These are phyloP conservation scores for Sporothrix schenckii DNA, from an alignment of 2,329 filamentous ascomycete genomes.

Conservation along the genomic window DNA sequence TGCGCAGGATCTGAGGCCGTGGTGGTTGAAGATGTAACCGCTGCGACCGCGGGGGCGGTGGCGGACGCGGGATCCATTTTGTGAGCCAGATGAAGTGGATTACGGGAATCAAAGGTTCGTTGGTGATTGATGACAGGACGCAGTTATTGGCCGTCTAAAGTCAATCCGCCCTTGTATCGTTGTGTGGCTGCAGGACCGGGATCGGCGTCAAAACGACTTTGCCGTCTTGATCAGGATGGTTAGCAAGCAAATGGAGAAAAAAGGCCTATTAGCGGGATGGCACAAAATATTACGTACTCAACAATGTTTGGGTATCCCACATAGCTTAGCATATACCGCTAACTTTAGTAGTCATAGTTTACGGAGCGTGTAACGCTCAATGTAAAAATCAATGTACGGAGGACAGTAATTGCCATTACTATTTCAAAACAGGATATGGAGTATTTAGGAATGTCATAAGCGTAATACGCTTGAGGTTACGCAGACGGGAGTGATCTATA, in stretches of 20 bases:
- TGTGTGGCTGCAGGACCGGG: not conserved
- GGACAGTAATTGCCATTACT: not conserved
- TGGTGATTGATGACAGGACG: not conserved
- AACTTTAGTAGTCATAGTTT: not conserved
- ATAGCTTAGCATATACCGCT: not conserved
- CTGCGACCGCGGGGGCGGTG: constrained; percentile 1
- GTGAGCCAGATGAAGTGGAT: not conserved
- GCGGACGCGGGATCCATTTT: constrained; percentile 29
- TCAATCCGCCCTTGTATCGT: not conserved
- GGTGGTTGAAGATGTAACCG: constrained; percentile 25
- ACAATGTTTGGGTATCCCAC: not conserved
- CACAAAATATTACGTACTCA: not conserved
- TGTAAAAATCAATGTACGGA: not conserved
- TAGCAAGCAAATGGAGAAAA: constrained; percentile 12
- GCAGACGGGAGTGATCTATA: not conserved
- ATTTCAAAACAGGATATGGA: not conserved
- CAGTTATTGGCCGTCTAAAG: not conserved
- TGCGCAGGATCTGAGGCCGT: constrained; percentile 4
- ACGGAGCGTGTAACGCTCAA: not conserved
- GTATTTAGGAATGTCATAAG: too few species aligned
- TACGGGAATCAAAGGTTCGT: not conserved
- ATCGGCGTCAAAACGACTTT: constrained; percentile 19
- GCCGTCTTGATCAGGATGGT: constrained; percentile 15
- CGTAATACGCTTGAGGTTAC: not conserved
- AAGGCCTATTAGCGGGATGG: constrained; percentile 29